Conservation (phyloP, 2,329 filamentous ascomycete species). For the Bipolaris cookei region DNA sequence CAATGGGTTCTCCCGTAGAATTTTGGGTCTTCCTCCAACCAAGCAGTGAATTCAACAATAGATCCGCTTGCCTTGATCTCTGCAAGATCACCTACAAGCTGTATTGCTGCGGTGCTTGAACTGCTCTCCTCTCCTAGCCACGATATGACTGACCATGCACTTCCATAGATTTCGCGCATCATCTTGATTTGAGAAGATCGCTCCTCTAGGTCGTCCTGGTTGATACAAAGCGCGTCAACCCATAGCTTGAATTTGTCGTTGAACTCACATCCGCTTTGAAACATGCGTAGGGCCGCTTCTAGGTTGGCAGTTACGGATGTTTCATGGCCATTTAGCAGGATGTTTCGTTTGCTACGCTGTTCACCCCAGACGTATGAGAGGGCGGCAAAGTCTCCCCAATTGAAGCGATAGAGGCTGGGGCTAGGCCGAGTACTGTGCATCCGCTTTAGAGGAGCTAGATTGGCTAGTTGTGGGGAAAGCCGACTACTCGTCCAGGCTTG, state of each 20-base stretch:
- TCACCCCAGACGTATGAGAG: background rate
- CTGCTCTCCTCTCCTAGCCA: background rate
- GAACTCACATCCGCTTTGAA: background rate
- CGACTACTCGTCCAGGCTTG: background rate
- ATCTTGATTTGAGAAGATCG: background rate
- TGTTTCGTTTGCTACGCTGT: background rate
- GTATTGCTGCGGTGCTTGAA: background rate
- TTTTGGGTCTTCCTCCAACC: background rate
- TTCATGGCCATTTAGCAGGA: background rate
- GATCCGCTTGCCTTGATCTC: background rate
- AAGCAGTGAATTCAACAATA: background rate
- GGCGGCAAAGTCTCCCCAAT: background rate
- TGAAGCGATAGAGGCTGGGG: background rate
- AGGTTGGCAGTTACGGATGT: background rate
- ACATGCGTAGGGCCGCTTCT: background rate
- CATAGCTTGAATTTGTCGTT: background rate
- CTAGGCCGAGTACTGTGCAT: background rate
- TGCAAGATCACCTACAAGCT: background rate
- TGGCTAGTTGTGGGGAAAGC: background rate
- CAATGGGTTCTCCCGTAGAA: background rate
- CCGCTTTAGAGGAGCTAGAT: background rate
- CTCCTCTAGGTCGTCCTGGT: background rate
- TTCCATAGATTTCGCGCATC: background rate
- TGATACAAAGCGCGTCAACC: conserved; percentile 1
- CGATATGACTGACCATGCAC: conserved; percentile 1